A percentile compares a stretch with the other conserved stretches of the same genome.
Evolutionary conservation across 2,329 filamentous ascomycete genomes (phyloP).

Genomic region (Metarhizium rileyi): DNA sequence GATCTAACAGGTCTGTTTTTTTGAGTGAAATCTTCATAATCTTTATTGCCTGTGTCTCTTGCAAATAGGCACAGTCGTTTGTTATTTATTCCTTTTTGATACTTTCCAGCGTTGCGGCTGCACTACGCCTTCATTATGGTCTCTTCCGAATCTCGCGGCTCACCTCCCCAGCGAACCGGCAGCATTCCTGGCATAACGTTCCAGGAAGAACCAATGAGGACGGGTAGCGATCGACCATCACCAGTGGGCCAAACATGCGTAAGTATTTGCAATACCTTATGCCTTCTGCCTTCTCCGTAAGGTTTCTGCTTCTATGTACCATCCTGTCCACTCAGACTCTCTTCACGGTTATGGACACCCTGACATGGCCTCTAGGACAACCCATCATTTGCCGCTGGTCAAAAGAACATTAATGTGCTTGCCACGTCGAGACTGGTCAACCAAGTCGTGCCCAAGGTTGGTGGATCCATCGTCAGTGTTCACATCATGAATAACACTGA

Average conservation of each 20-base stretch:
- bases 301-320: background rate
- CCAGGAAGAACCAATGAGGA: slow-evolving; percentile 14
- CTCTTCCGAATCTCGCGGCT: slow-evolving; percentile 16
- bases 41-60: slow-evolving; percentile 11
- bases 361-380: slow-evolving; percentile 12
- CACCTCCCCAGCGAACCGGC: slow-evolving; percentile 17
- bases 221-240: slow-evolving; percentile 9
- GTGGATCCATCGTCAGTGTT: background rate
- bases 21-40: slow-evolving; percentile 19
- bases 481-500: slow-evolving; percentile 9
- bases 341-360: background rate
- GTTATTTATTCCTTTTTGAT: slow-evolving; percentile 11
- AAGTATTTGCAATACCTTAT: slow-evolving; percentile 5
- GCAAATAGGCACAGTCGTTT: slow-evolving; percentile 6
- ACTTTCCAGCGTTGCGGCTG: slow-evolving; percentile 6
- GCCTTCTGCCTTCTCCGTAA: background rate
- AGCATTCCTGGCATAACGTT: slow-evolving; percentile 8
- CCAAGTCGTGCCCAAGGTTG: slow-evolving; percentile 43
- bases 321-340: background rate
- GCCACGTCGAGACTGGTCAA: slow-evolving; percentile 46
- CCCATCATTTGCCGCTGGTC: slow-evolving; percentile 14
- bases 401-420: slow-evolving; percentile 38
- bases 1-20: slow-evolving; percentile 19
- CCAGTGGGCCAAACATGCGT: slow-evolving; percentile 10
- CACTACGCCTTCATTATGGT: slow-evolving; percentile 19